These are phyloP conservation scores for Hypoxylon perforatum DNA, from an alignment of 495 filamentous ascomycete genomes.

Conservation along the genomic window DNA sequence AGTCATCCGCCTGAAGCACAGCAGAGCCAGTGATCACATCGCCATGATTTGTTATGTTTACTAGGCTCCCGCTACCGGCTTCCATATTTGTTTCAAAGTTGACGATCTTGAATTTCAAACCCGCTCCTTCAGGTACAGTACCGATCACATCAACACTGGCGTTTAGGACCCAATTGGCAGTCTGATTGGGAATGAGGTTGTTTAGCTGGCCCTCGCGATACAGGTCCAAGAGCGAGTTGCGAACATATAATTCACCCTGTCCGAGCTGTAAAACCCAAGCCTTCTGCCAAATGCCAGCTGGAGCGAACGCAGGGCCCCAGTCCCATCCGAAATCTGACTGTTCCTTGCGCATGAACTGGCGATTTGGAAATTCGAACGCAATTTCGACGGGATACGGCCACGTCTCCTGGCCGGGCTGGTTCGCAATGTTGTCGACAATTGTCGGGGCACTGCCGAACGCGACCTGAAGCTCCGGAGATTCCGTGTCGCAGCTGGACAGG, in stretches of 20 bases:
- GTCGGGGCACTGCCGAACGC: slow-evolving; percentile 65
- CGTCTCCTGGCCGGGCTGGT: slow-evolving; percentile 63
- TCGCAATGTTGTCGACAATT: slow-evolving; percentile 61
- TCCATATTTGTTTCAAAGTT: slow-evolving; percentile 59
- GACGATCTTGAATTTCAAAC: slow-evolving; percentile 64
- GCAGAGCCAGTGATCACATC: slow-evolving; percentile 64
- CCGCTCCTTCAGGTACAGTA: slow-evolving; percentile 57
- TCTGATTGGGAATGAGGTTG: slow-evolving; percentile 69
- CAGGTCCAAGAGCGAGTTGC: slow-evolving; percentile 70
- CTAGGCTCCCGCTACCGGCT: slow-evolving; percentile 57
- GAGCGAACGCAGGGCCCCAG: slow-evolving; percentile 75
- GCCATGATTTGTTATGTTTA: slow-evolving; percentile 56
- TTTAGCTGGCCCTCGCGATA: slow-evolving; percentile 71
- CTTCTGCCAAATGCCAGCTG: slow-evolving; percentile 74
- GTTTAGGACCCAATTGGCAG: slow-evolving; percentile 73
- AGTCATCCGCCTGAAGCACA: slow-evolving; percentile 55
- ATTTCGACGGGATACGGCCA: slow-evolving; percentile 62
- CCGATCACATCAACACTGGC: slow-evolving; percentile 74
- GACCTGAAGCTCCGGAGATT: slow-evolving; percentile 64
- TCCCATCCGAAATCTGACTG: slow-evolving; percentile 80
- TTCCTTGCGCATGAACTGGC: slow-evolving; percentile 74
- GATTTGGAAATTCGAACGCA: slow-evolving; percentile 65
- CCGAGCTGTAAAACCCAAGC: slow-evolving; percentile 68
- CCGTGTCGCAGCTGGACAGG: slow-evolving; percentile 56
- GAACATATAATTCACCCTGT: slow-evolving; percentile 58